Evolutionary conservation across 805 yeast species (phyloP), one percentile per base, ranked within the genome.

Genomic region (Spathaspora boniae): DNA sequence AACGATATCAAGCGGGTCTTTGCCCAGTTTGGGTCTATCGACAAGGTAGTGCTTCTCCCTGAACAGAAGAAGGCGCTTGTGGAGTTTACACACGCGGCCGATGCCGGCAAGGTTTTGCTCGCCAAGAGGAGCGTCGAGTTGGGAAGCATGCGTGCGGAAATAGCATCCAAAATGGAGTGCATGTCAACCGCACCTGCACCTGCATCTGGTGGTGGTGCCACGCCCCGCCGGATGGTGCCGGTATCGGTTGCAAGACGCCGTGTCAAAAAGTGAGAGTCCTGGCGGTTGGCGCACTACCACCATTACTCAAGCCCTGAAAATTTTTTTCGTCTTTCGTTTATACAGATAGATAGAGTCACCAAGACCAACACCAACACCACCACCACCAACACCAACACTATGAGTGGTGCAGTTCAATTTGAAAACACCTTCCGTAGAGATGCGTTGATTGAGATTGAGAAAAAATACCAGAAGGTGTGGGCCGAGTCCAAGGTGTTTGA

Each of bases 351-450:
- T n/a, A n/a, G n/a, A n/a, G n/a, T n/a, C n/a, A n/a, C n/a, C n/a
- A n/a, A n/a, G n/a, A n/a, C n/a, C n/a, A n/a, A n/a, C n/a, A n/a
- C n/a, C n/a, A n/a, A n/a, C n/a, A n/a, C n/a, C n/a, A n/a, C n/a
- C n/a, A n/a, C n/a, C n/a, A n/a, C n/a, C n/a, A n/a, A n/a, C n/a
- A n/a, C n/a, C n/a, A n/a, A n/a, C n/a, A 48, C 27, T 32, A 65
- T 67, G 71, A 64, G 70, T 56, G 60, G 62, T 43, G 48, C 66
- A 19, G 56, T 64, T 36, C 63, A 62, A 48, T 52, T 63, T 45
- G 71, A 70, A 53, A 72, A 86, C 67, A 93, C 99, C 36, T 76
- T 86, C 48, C 88, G 98, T 70, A 82, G 99, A 70, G 99, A 93
- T 74, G 80, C 91, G 37, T 76, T 93, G 51, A 82, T 87, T 45